Evolutionary conservation across 164 flowering plant species (phyloP).

Genomic region (Tinospora cordifolia): DNA sequence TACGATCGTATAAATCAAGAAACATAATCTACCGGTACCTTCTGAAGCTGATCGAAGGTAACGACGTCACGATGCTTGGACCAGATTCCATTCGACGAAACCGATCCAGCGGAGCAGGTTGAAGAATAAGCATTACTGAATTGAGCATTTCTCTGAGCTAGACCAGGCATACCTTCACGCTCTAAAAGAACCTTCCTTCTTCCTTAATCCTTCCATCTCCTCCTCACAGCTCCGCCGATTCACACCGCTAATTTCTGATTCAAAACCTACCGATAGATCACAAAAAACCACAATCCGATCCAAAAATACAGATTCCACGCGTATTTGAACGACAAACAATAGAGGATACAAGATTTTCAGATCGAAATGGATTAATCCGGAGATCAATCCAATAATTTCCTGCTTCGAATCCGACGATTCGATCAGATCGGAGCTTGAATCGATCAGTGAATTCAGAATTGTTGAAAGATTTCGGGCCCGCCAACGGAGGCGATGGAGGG

Average conservation of each 20-base stretch:
- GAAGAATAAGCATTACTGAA: constrained; percentile 20
- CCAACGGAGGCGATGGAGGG: neutral
- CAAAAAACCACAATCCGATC: neutral
- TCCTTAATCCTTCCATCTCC: constrained; percentile 3
- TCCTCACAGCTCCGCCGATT: neutral
- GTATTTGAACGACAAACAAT: neutral
- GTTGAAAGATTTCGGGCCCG: neutral
- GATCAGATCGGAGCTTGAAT: neutral
- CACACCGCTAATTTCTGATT: neutral
- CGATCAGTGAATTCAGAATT: neutral
- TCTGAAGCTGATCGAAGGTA: constrained; percentile 79
- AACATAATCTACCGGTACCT: constrained; percentile 40
- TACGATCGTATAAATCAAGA: constrained; percentile 4
- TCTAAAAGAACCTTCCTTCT: constrained; percentile 2
- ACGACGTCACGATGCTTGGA: constrained; percentile 69
- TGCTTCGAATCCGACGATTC: neutral
- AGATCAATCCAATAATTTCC: neutral
- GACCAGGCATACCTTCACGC: constrained; percentile 31
- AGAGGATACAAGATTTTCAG: neutral
- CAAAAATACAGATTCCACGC: neutral
- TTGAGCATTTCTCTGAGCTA: constrained; percentile 31
- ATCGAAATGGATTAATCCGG: neutral
- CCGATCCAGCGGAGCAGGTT: constrained; percentile 25
- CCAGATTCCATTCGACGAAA: constrained; percentile 65
- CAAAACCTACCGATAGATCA: neutral